A percentile compares a stretch with the other conserved stretches of the same genome.
phyloP scores from a whole-genome alignment of 352 stramenopile genomes.

The Globisporangium paroecandrum region DNA sequence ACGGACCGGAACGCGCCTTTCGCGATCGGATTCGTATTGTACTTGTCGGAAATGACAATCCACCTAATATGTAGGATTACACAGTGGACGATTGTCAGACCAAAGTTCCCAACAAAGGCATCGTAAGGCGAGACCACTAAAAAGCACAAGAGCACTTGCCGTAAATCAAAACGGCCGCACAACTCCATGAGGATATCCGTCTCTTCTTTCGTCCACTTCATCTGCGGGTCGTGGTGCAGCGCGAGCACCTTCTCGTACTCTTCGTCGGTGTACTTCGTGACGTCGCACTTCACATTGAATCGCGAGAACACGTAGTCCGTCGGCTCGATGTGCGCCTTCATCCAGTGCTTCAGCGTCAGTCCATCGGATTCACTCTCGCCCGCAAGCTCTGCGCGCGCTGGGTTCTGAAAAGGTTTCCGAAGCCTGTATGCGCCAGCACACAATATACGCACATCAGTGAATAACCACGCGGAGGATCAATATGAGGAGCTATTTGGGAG shows the following conservation, averaged over 20 bases:
- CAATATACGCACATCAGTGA: not conserved
- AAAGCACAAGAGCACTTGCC: slow-evolving; percentile 10
- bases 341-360: slow-evolving; percentile 59
- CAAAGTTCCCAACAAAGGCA: not conserved
- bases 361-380: slow-evolving; percentile 37
- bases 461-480: not conserved
- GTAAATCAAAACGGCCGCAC: slow-evolving; percentile 52
- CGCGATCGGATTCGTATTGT: slow-evolving; percentile 38
- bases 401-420: slow-evolving; percentile 62
- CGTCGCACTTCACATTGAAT: slow-evolving; percentile 61
- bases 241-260: slow-evolving; percentile 47
- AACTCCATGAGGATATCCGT: slow-evolving; percentile 52
- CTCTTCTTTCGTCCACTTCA: slow-evolving; percentile 66
- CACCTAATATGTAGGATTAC: slow-evolving; percentile 29
- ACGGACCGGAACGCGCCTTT: slow-evolving; percentile 37
- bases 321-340: slow-evolving; percentile 49
- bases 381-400: slow-evolving; percentile 36
- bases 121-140: not conserved
- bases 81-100: not conserved
- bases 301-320: slow-evolving; percentile 66
- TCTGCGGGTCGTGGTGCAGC: slow-evolving; percentile 38
- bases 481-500: no score
- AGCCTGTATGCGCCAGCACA: slow-evolving; percentile 18
- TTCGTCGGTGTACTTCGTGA: slow-evolving; percentile 45
- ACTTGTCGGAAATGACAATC: slow-evolving; percentile 62